Evolutionary conservation across 2,329 filamentous ascomycete genomes (phyloP).

Genomic region (Ophiocordyceps robertsii): DNA sequence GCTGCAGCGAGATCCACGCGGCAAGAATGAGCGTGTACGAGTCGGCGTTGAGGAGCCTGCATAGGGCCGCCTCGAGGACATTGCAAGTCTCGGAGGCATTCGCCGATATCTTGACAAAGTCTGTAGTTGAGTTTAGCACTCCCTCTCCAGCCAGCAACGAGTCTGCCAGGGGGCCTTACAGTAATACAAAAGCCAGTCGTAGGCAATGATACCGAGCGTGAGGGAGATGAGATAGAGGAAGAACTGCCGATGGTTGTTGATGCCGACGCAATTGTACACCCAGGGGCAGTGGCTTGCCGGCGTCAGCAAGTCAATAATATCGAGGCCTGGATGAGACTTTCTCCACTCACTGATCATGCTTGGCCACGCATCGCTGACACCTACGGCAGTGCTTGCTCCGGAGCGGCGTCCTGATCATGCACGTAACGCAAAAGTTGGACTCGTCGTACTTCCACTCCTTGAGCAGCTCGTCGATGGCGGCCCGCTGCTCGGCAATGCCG

Average conservation of each 20-base stretch:
- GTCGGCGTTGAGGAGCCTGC: slow-evolving; percentile 65
- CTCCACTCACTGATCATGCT: slow-evolving; percentile 76
- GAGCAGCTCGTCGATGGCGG: slow-evolving; percentile 77
- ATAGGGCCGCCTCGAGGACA: slow-evolving; percentile 61
- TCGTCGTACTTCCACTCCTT: slow-evolving; percentile 84
- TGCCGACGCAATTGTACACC: slow-evolving; percentile 91
- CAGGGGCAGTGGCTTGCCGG: slow-evolving; percentile 75
- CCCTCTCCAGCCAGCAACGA: neutral
- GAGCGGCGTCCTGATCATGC: slow-evolving; percentile 86
- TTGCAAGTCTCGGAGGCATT: slow-evolving; percentile 50
- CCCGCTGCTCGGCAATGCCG: slow-evolving; percentile 80
- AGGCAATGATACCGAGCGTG: slow-evolving; percentile 58
- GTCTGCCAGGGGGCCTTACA: slow-evolving; percentile 35
- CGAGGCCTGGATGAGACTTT: neutral
- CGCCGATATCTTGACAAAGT: slow-evolving; percentile 47
- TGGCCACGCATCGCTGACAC: slow-evolving; percentile 85
- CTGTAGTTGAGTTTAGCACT: slow-evolving; percentile 19
- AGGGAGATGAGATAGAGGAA: slow-evolving; percentile 76
- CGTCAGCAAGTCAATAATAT: neutral
- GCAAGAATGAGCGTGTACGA: slow-evolving; percentile 70
- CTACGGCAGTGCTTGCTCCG: slow-evolving; percentile 92
- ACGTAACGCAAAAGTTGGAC: slow-evolving; percentile 81
- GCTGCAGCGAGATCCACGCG: slow-evolving; percentile 70
- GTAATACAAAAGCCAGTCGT: slow-evolving; percentile 58
- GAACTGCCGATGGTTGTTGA: slow-evolving; percentile 95